Evolutionary conservation across 2,329 filamentous ascomycete species (phyloP), one percentile per base, ranked within the genome.

Genomic region (Phaeosphaeria sp.): DNA sequence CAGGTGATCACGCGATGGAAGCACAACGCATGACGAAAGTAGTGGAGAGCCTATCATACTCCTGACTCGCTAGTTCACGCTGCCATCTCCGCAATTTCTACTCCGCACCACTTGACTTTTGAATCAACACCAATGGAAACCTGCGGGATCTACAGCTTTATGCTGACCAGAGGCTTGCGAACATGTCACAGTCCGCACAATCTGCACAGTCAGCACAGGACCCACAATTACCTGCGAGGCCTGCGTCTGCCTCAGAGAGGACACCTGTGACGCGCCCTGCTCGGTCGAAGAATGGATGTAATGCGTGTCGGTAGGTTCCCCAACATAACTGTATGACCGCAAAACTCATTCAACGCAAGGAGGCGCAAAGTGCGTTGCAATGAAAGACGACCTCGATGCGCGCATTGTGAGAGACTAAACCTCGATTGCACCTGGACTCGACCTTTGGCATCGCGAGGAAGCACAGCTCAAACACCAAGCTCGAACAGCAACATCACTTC

Each of bases 351-450:
- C 27, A 25, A 27, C 9, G 30, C 24, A 58, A 83, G 81, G 60
- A 81, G 82, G 39, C 78, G 82, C 58, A 86, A 85, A 72, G 84
- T 84, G 62, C 80, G 83, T 62, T 86, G 83, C 68, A 82, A 85
- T 63, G 83, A 86, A 72, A 78, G 80, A 60, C 79, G 81, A 56
- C 83, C 84, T 6, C 70, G 80, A 18, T 86, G 84, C 67, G 80
- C 76, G 50, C 83, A 85, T 65, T 86, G 84, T 72, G 81, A 81
- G 67, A 78, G 83, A 42, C 77, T 85, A 49, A 82, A 82, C 56
- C 75, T 86, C 22, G 79, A 84, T 47, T 86, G 84, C 69, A 78
- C 78, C 49, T 86, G 84, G 83, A 77, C 78, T 59, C 67, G 74
- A 18, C 63, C 65, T 13, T 56, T 48, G 22, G 45, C 59, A 25